Base-by-base conservation (phyloP, 306 rosid species). In the Rosa multiflora region DNA sequence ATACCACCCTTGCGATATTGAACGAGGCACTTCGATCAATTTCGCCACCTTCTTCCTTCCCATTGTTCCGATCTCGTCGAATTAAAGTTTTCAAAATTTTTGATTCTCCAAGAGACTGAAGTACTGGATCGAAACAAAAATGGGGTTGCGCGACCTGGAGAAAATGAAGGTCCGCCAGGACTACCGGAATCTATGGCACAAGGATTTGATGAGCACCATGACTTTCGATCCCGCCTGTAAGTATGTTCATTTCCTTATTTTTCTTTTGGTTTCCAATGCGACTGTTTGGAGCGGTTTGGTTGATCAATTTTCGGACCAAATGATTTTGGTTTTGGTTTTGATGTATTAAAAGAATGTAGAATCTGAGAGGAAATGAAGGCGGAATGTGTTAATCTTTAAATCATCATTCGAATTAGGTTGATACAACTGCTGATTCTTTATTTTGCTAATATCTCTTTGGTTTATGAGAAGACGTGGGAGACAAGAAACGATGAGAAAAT, bases 121-220 rank as follows among this genome's bases (percentile, higher is more conserved):
- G 23, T 14, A 55, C 13, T 61, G 67, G 67, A 64, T 35, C 43
- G 44, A 13, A 64, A 32, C 43, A 7, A 73, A 53, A 73, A 75
- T 75, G 79, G 71, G 79, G 72, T 13, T 76, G 11, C 67, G 49
- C 29, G 83, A 63, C 58, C 64, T 87, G 5, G 91, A 86, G 32
- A 87, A 84, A 83, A 87, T 91, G 91, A 89, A 89, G 86, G 58
- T 70, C 51, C 93, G 93, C 51, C 89, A 91, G 89, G 83, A 62
- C 46, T 91, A 79, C 80, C 85, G 89, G 42, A 91, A 89, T 83
- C 21, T 88, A 83, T 89, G 96, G 96, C 96, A 91, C 83, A n/a
- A 89, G 5, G 88, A 89, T 77, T 92, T 91, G 76, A 44, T 80
- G 74, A 32, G 70, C 4, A 83, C 96, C 72, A 73, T 87, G 20